Evolutionary conservation across 257 asterid species (phyloP).

Genomic region (Henckelia pumila): DNA sequence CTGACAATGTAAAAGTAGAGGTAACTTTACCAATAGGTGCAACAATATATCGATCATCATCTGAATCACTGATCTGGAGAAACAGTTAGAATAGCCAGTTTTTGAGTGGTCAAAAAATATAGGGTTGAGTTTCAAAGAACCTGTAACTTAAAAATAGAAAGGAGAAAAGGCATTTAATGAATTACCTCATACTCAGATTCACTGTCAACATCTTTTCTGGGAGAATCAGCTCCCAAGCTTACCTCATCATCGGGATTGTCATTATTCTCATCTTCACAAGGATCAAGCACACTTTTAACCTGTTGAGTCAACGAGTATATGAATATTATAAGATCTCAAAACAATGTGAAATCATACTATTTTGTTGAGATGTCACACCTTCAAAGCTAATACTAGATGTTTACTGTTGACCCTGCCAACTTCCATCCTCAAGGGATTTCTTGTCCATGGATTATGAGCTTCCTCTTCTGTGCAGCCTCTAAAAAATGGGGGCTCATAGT

Average conservation of each 20-base stretch:
- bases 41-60: constrained; percentile 66
- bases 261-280: constrained; percentile 86
- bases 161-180: constrained; percentile 14
- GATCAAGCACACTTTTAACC: constrained; percentile 97
- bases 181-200: constrained; percentile 79
- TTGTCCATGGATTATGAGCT: constrained; percentile 73
- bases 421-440: constrained; percentile 80
- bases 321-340: constrained; percentile 14
- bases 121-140: constrained; percentile 5
- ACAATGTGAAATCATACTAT: constrained; percentile 15
- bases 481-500: constrained; percentile 95
- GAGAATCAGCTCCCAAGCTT: constrained; percentile 70
- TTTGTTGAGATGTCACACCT: constrained; percentile 44
- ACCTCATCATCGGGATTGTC: constrained; percentile 54
- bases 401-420: constrained; percentile 90
- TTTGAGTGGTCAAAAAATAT: constrained; percentile 16
- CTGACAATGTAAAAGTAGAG: background rate
- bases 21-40: constrained; percentile 60
- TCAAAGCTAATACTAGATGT: constrained; percentile 79
- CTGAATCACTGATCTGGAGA: constrained; percentile 68
- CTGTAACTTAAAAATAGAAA: constrained; percentile 20
- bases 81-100: constrained; percentile 18
- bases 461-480: constrained; percentile 85
- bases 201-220: constrained; percentile 46
- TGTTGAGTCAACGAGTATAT: constrained; percentile 32